phyloP scores from a whole-genome alignment of 805 yeast species.

The Yamadazyma insecticola region DNA sequence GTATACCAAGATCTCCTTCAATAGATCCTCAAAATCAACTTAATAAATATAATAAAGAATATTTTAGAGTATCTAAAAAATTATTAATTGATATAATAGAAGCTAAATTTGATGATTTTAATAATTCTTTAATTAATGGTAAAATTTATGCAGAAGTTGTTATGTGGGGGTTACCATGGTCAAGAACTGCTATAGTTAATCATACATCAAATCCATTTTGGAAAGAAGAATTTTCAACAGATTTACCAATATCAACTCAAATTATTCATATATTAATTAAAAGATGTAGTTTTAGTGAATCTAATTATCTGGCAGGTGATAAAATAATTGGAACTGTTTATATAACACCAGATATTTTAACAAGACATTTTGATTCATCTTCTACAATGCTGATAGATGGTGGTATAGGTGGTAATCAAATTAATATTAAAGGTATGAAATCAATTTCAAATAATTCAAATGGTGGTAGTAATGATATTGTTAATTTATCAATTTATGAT shows the following conservation, averaged over 20 bases:
- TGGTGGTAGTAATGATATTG: constrained; percentile 25
- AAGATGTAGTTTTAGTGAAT: constrained; percentile 16
- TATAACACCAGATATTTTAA: constrained; percentile 48
- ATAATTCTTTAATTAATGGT: constrained; percentile 6
- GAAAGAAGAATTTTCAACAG: constrained; percentile 72
- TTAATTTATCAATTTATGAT: constrained; percentile 44
- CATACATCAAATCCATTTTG: constrained; percentile 61
- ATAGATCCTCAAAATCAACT: not conserved
- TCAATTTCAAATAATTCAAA: constrained; percentile 3
- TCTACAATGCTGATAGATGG: constrained; percentile 32
- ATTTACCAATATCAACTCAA: constrained; percentile 52
- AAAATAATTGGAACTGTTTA: constrained; percentile 49
- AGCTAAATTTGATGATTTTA: constrained; percentile 46
- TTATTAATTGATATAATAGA: constrained; percentile 59
- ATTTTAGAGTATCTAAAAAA: constrained; percentile 50
- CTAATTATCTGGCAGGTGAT: constrained; percentile 22
- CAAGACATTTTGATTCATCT: constrained; percentile 23
- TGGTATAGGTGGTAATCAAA: constrained; percentile 16
- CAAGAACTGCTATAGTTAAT: constrained; percentile 63
- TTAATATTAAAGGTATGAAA: constrained; percentile 15
- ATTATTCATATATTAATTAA: constrained; percentile 48
- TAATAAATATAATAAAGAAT: constrained; percentile 23
- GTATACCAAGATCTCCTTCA: not conserved
- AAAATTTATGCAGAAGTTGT: constrained; percentile 64
- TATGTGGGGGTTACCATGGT: constrained; percentile 74